phyloP scores from a whole-genome alignment of 2,329 filamentous ascomycete species.

The Calonectria ilicicola region DNA sequence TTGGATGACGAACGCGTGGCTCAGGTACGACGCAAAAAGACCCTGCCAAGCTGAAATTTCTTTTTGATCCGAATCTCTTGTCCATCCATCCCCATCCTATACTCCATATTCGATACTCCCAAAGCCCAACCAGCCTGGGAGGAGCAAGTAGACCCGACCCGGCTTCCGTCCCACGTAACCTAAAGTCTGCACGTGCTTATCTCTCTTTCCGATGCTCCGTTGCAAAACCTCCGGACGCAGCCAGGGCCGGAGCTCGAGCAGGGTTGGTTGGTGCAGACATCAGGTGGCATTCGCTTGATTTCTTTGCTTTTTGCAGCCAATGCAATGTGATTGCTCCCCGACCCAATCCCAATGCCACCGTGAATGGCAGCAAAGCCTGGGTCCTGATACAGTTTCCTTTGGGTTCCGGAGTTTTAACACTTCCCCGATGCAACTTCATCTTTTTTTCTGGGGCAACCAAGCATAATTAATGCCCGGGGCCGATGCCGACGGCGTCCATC shows the following conservation, averaged over 20 bases:
- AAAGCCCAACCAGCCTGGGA: neutral
- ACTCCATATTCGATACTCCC: neutral
- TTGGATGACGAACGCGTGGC: constrained; percentile 6
- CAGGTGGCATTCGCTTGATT: constrained; percentile 18
- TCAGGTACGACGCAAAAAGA: constrained; percentile 7
- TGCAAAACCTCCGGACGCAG: constrained; percentile 13
- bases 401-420: constrained; percentile 5
- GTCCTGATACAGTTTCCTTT: neutral
- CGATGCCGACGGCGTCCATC: neutral
- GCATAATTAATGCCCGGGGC: neutral
- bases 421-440: neutral
- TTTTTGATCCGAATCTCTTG: neutral
- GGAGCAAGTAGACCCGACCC: neutral
- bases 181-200: constrained; percentile 30
- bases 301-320: constrained; percentile 2
- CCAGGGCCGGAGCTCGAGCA: constrained; percentile 3
- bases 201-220: constrained; percentile 9
- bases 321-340: neutral
- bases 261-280: constrained; percentile 14
- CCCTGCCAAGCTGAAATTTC: constrained; percentile 16
- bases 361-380: neutral
- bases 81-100: too few relatives aligned
- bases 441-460: neutral
- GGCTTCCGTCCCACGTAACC: neutral
- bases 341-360: neutral